Base-by-base conservation (phyloP, 306 rosid genomes). In the Rosa lucieae region DNA sequence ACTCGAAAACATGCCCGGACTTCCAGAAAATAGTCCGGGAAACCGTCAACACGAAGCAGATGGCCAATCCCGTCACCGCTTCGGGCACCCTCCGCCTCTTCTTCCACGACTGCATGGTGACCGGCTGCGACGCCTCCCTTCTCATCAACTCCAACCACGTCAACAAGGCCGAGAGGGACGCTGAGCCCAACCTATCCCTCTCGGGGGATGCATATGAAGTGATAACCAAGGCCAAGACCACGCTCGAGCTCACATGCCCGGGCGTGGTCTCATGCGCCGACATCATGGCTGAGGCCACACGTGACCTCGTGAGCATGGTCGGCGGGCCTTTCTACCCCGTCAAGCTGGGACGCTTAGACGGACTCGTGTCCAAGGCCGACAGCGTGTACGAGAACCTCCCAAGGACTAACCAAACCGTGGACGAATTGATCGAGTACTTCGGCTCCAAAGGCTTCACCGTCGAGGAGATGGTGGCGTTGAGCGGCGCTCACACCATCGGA, bases 181-280 rank as follows among this genome's bases (percentile, higher is more conserved):
- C 88, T 8, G 88, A 88, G 0, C 20, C 67, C 51, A 88, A 86
- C 79, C 81, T 67, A 43, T 75, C 82, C 62, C 88, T 88, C 42
- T 80, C 92, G 0, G 92, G 89, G 0, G 92, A 88, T 15, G 90
- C 87, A 32, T 78, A 82, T 44, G 92, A 88, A 21, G 80, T 88
- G 18, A 53, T 88, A n/a, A 66, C 74, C 15, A 75, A 84, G 7
- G 74, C 83, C 13, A 88, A 88, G 58, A 68, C 87, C 1, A 21
- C 78, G 13, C 81, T 88, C 15, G 92, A 88, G 75, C 92, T 88
- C 6, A 6, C 88, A 20, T 88, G 92, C 68, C 92, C 92, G 0
- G 90, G 87, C 42, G 70, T 88, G 11, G 92, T 88, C 37, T 88
- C 92, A 0, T 88, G 92, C 71, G 21, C 92, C 10, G 92, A 88